Evolutionary conservation across 805 yeast species (phyloP), one percentile per base, ranked within the genome.

Genomic region (Metschnikowia continentalis): DNA sequence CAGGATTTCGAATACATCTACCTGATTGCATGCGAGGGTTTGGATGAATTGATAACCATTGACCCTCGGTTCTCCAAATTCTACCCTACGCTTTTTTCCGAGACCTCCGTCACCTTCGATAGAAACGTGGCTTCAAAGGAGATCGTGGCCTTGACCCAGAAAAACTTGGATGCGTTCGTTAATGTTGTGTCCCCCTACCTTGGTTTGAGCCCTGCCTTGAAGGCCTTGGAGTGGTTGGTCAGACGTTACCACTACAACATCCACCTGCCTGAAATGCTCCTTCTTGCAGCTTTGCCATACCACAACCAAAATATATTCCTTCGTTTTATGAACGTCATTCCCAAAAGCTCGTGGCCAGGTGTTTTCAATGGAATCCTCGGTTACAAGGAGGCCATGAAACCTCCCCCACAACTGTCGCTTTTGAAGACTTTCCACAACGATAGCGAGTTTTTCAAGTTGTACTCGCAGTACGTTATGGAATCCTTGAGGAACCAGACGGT

Each of bases 201-300:
- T 79, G 79, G 82, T 55, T 70, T 90, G 48, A 78, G 83, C 20
- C 88, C 95, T 22, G 79, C 97, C 2, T 62, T 89, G 46, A 84
- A 84, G 59, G 92, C 97, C 5, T 75, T 90, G 11, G 99, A 94
- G 72, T 94, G 99, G 99, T 81, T 91, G 22, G 85, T 94, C 17
- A 85, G 99, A 71, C 80, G 98, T 60, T 94, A 84, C 72, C 84
- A 90, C 63, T 82, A 90, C 57, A 91, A 94, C 64, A 75, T 88
- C 45, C 84, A 86, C 61, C 90, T 88, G 61, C 72, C 90, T 0
- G 98, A 92, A 66, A 65, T 75, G 49, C 63, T 94, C 32, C 63
- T 94, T 42, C 68, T 92, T 50, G 76, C 91, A 2, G 78, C 87
- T 1, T 74, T 94, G 58, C 95, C 97, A n/a, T 89, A 86, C 69